Percentiles rank a stretch among this genome's conserved stretches.
These are phyloP conservation scores for Cercospora brassicicola DNA, from an alignment of 2,329 filamentous ascomycete genomes.

Conservation along the genomic window DNA sequence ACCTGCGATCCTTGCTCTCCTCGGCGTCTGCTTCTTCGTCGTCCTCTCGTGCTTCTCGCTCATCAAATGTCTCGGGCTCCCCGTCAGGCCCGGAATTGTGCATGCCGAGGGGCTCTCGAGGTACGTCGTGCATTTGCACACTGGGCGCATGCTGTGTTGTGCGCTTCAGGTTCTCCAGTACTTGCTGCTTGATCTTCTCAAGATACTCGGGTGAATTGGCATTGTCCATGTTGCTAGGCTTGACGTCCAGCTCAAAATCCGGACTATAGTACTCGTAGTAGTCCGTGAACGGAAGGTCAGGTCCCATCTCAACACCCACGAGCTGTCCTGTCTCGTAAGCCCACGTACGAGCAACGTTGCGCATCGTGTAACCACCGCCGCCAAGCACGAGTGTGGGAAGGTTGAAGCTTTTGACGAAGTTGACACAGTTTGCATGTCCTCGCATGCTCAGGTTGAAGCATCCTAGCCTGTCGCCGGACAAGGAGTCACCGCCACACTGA, in stretches of 20 bases:
- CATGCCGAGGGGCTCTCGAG: slow-evolving; percentile 56
- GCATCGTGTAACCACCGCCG: slow-evolving; percentile 69
- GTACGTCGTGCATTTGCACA: slow-evolving; percentile 65
- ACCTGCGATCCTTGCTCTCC: slow-evolving; percentile 77
- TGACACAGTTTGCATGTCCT: slow-evolving; percentile 69
- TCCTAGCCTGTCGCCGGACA: slow-evolving; percentile 66
- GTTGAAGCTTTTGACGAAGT: slow-evolving; percentile 67
- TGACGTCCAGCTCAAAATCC: slow-evolving; percentile 68
- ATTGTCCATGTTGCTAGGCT: slow-evolving; percentile 71
- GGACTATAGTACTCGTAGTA: slow-evolving; percentile 82
- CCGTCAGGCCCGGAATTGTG: slow-evolving; percentile 38
- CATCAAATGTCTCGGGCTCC: slow-evolving; percentile 55
- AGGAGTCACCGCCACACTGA: slow-evolving; percentile 67
- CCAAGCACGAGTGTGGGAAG: slow-evolving; percentile 66
- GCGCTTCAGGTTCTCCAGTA: slow-evolving; percentile 66
- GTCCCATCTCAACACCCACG: slow-evolving; percentile 76
- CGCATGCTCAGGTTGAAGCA: slow-evolving; percentile 72
- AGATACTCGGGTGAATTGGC: slow-evolving; percentile 68
- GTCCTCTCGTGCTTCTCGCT: slow-evolving; percentile 64
- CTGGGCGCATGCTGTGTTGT: slow-evolving; percentile 63
- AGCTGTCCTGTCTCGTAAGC: slow-evolving; percentile 72
- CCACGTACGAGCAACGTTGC: slow-evolving; percentile 64
- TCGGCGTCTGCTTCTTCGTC: slow-evolving; percentile 81
- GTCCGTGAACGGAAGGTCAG: slow-evolving; percentile 90
- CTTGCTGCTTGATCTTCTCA: slow-evolving; percentile 65